Evolutionary conservation across 352 stramenopile species (phyloP).

Genomic region (Globisporangium nunn): DNA sequence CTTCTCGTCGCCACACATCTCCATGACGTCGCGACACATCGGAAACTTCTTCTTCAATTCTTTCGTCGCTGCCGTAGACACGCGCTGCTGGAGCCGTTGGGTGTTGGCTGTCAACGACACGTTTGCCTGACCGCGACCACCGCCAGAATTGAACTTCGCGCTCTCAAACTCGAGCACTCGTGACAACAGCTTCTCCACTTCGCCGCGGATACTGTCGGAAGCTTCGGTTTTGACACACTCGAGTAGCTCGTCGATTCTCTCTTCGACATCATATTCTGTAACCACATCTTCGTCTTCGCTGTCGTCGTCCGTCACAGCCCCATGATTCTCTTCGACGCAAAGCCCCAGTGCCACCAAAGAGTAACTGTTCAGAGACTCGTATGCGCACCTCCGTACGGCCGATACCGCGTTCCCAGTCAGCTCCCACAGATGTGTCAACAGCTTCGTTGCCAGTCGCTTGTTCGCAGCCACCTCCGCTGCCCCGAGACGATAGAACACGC

Average conservation of each 20-base stretch:
- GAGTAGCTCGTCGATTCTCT: constrained; percentile 43
- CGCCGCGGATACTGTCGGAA: constrained; percentile 22
- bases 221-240: constrained; percentile 26
- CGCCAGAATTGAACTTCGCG: constrained; percentile 23
- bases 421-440: constrained; percentile 48
- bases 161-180: constrained; percentile 39
- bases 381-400: constrained; percentile 35
- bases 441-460: constrained; percentile 30
- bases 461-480: constrained; percentile 28
- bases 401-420: constrained; percentile 23
- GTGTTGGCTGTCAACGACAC: constrained; percentile 25
- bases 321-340: constrained; percentile 10
- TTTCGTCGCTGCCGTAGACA: constrained; percentile 53
- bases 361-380: constrained; percentile 34
- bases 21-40: constrained; percentile 17
- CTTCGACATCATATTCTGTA: constrained; percentile 29
- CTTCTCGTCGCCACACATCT: constrained; percentile 10
- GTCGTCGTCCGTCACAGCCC: constrained; percentile 13
- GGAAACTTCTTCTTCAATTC: constrained; percentile 46
- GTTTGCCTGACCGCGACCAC: constrained; percentile 26
- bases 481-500: constrained; percentile 43
- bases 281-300: constrained; percentile 25
- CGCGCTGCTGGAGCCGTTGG: constrained; percentile 12
- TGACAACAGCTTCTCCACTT: constrained; percentile 30
- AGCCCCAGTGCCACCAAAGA: constrained; percentile 41